A percentile compares a stretch with the other conserved stretches of the same genome.
Conservation (phyloP, 768 basidiomycete genomes). For the Leucocoprinus birnbaumii region DNA sequence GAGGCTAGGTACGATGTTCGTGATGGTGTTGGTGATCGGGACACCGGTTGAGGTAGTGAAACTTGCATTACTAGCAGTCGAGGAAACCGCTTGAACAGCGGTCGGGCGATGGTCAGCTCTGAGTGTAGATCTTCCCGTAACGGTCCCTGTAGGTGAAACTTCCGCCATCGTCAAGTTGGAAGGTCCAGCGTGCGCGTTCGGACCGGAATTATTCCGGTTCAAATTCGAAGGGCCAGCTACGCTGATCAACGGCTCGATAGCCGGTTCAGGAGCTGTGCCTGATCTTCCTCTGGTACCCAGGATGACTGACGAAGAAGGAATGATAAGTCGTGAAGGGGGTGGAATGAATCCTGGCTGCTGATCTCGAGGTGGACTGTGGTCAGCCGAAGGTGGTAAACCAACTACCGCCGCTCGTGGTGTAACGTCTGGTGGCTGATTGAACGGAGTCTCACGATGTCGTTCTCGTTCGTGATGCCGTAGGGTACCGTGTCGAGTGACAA, state of each 20-base stretch:
- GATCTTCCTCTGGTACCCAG: not conserved
- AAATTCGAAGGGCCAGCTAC: not conserved
- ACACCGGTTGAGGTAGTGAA: not conserved
- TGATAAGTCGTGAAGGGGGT: not conserved
- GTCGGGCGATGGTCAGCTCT: not conserved
- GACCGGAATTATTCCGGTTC: not conserved
- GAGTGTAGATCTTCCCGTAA: not conserved
- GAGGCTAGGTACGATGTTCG: not conserved
- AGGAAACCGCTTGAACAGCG: not conserved
- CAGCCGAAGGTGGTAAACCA: constrained; percentile 37
- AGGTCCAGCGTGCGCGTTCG: not conserved
- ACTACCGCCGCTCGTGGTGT: constrained; percentile 64
- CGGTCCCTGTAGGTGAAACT: not conserved
- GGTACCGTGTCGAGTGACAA: constrained; percentile 20
- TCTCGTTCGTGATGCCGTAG: constrained; percentile 22
- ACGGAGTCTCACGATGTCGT: constrained; percentile 20
- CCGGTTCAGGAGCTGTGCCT: constrained; percentile 6
- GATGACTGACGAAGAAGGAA: not conserved
- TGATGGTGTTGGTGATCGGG: not conserved
- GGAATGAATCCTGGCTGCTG: too few species aligned
- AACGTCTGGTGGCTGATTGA: constrained; percentile 52
- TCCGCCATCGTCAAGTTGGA: not conserved
- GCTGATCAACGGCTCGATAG: constrained; percentile 5
- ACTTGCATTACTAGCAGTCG: not conserved
- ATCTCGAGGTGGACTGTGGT: too few species aligned